phyloP scores from a whole-genome alignment of 495 filamentous ascomycete genomes.

The Talaromyces proteolyticus region DNA sequence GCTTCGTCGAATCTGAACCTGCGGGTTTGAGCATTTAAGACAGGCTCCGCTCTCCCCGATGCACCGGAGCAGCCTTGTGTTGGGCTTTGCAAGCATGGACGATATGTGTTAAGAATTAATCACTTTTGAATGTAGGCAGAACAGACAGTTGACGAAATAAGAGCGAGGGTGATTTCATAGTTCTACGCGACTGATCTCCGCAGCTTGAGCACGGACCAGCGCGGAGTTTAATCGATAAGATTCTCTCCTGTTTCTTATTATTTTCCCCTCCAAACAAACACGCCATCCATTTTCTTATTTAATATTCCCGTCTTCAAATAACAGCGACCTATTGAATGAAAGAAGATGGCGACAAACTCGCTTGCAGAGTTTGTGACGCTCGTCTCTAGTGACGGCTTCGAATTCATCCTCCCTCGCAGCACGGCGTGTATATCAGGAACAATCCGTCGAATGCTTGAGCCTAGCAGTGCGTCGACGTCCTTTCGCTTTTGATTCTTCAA shows the following conservation, averaged over 20 bases:
- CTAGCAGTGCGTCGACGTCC: slow-evolving; percentile 54
- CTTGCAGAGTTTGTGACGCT: slow-evolving; percentile 67
- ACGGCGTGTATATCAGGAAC: slow-evolving; percentile 68
- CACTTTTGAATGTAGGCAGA: too few species aligned
- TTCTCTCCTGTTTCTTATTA: background rate
- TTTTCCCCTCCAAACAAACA: too few species aligned
- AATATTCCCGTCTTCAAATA: too few species aligned
- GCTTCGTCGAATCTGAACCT: background rate
- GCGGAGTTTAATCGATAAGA: background rate
- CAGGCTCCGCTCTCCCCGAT: too few species aligned
- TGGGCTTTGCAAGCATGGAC: background rate
- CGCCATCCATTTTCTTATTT: too few species aligned
- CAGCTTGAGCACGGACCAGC: slow-evolving; percentile 7
- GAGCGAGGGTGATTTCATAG: too few species aligned
- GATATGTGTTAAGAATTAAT: too few species aligned
- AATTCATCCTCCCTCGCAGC: slow-evolving; percentile 78
- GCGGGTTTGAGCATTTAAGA: too few species aligned
- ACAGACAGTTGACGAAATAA: too few species aligned
- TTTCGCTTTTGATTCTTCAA: background rate
- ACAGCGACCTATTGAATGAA: background rate
- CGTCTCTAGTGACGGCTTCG: slow-evolving; percentile 79
- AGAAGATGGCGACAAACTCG: background rate
- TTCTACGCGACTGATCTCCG: too few species aligned
- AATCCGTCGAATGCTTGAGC: slow-evolving; percentile 81
- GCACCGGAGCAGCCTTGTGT: background rate